These are phyloP conservation scores for Xylaria longipes DNA, from an alignment of 495 filamentous ascomycete species.

Conservation along the genomic window DNA sequence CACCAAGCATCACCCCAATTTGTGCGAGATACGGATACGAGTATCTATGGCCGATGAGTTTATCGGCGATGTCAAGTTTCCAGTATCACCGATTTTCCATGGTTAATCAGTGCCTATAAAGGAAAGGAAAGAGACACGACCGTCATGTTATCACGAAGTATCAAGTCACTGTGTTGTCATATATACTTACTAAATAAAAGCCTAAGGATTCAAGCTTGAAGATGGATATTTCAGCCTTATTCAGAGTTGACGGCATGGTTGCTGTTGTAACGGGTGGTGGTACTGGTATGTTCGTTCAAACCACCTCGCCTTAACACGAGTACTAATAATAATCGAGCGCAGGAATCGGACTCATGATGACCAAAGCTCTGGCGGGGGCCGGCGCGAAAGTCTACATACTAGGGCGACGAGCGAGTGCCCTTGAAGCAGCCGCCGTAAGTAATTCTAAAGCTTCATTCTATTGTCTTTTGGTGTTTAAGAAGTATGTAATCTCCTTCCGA, in stretches of 20 bases:
- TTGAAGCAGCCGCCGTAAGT: conserved; percentile 50
- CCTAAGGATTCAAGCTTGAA: background rate
- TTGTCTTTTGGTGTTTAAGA: background rate
- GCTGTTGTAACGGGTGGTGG: conserved; percentile 64
- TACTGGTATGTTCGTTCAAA: conserved; percentile 46
- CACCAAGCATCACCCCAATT: background rate
- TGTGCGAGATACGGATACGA: background rate
- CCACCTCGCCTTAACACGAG: background rate
- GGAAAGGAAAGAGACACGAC: background rate
- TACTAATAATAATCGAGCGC: background rate
- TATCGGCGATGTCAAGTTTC: conserved; percentile 3
- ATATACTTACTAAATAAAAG: background rate
- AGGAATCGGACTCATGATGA: conserved; percentile 73
- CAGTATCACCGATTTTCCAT: background rate
- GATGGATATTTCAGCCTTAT: conserved; percentile 43
- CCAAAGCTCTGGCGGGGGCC: conserved; percentile 65
- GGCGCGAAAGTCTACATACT: conserved; percentile 77
- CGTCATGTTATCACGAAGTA: background rate
- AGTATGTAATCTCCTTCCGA: background rate
- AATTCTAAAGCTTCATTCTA: background rate
- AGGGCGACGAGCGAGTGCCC: conserved; percentile 61
- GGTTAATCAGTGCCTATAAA: background rate
- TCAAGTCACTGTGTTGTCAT: background rate
- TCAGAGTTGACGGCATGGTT: conserved; percentile 59
- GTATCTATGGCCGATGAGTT: background rate